Percentiles rank a stretch among this genome's conserved stretches.
Conservation (phyloP, 2,329 filamentous ascomycete species). For the Zalaria obscura region DNA sequence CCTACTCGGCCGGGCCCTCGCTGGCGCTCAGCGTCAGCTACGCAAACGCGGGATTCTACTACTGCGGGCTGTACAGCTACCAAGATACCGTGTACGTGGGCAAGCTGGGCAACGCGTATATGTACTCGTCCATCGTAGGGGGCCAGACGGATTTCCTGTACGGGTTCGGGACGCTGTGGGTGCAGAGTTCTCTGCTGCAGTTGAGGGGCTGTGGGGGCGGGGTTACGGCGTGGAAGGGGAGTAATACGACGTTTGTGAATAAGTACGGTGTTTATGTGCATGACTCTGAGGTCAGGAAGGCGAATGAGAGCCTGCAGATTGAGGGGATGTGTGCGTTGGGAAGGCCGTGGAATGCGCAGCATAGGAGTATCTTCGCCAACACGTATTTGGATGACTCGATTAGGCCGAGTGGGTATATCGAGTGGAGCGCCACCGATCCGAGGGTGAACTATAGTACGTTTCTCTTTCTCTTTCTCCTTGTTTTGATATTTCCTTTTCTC, state of each 20-base stretch:
- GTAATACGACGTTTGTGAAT: conserved; percentile 51
- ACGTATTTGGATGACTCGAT: conserved; percentile 43
- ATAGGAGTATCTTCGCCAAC: conserved; percentile 43
- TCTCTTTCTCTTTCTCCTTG: not conserved
- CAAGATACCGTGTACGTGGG: conserved; percentile 56
- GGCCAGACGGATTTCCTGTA: conserved; percentile 58
- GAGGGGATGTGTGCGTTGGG: conserved; percentile 41
- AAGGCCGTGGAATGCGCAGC: conserved; percentile 46
- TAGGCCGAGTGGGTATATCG: conserved; percentile 38
- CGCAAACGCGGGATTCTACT: conserved; percentile 54
- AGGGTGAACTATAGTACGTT: conserved; percentile 19
- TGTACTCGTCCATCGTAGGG: conserved; percentile 45
- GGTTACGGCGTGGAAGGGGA: conserved; percentile 55
- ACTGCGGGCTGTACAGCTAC: conserved; percentile 51
- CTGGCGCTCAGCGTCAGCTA: conserved; percentile 47
- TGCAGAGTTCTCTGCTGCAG: conserved; percentile 38
- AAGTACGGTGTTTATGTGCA: conserved; percentile 55
- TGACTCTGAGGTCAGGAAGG: conserved; percentile 37
- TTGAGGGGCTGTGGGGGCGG: conserved; percentile 51
- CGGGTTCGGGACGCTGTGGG: conserved; percentile 51
- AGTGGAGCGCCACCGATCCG: conserved; percentile 32
- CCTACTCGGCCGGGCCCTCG: conserved; percentile 39
- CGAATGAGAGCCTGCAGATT: conserved; percentile 34
- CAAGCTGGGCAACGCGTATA: conserved; percentile 52
- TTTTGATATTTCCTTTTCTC: no score